Conservation (phyloP, 83 land plant species). For the Larix sibirica region DNA sequence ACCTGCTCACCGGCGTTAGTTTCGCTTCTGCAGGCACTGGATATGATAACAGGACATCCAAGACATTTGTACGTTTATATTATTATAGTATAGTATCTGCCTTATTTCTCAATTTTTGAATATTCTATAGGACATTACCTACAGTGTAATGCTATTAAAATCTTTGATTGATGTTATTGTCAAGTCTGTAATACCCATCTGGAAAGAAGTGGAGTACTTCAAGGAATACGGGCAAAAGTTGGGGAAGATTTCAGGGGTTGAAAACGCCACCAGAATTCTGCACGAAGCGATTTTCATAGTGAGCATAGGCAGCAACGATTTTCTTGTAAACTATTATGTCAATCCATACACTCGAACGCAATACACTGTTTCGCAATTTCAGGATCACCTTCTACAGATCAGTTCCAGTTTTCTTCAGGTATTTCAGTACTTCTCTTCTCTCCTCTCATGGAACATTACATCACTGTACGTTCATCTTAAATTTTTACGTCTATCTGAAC, state of each 20-base stretch:
- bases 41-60: conserved; percentile 38
- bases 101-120: neutral
- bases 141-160: neutral
- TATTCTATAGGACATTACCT: neutral
- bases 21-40: conserved; percentile 63
- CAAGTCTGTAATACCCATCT: conserved; percentile 51
- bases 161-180: neutral
- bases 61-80: conserved; percentile 19
- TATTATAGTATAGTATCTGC: too few relatives aligned
- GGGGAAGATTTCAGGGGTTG: conserved; percentile 27
- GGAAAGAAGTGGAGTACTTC: conserved; percentile 63
- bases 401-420: conserved; percentile 24
- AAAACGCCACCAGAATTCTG: conserved; percentile 26
- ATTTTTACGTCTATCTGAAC: neutral
- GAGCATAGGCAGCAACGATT: conserved; percentile 66
- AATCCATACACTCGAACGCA: conserved; percentile 13
- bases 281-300: conserved; percentile 32
- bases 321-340: conserved; percentile 56
- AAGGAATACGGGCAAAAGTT: conserved; percentile 46
- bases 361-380: conserved; percentile 33
- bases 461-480: too few relatives aligned
- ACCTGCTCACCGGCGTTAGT: conserved; percentile 49
- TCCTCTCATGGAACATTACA: too few relatives aligned
- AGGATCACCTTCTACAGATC: conserved; percentile 34
- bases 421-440: neutral